Evolutionary conservation across 805 yeast species (phyloP), one percentile per base, ranked within the genome.

Genomic region (Suhomyces kilbournensis): DNA sequence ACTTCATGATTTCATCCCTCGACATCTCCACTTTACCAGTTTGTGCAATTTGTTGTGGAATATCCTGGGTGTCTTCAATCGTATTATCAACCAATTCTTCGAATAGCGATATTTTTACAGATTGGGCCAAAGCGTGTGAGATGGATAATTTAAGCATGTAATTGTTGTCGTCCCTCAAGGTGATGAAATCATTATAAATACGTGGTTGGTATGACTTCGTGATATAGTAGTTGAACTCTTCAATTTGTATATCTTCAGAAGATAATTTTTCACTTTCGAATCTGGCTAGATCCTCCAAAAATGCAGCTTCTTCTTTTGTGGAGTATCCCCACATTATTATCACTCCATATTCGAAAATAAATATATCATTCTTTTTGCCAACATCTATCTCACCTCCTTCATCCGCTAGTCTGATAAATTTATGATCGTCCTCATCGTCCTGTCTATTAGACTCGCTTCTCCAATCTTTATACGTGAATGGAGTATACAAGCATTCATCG

Each of bases 51-150:
- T 92, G 96, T 63, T 90, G 96, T 2, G 99, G 99, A 48, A 94
- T 91, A 62, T 92, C 97, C 65, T 93, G 97, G 1, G 98, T 94
- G 65, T 91, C 97, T 66, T 91, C 97, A 64, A 94, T 94, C 2
- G 99, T 94, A 67, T 92, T 92, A 70, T 93, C 97, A 10, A 94
- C 97, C 60, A 94, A 78, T 67, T 93, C 98, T 69, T 94, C 99
- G 70, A 94, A 94, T 28, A 94, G 73, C 4, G 98, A 92, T 23
- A 94, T 93, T 70, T 94, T 94, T 35, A 90, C 98, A 28, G 96
- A 86, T 69, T 94, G 99, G 1, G 98, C 92, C 32, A 94, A 82
- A 0, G 98, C 98, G 71, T 93, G 97, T 1, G 97, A 90, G 9
- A 94, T 90, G 7, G 97, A 88, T 46, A 94, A 77, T 68, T 94